phyloP scores from a whole-genome alignment of 2,329 filamentous ascomycete genomes.

The Raffaelea ambrosiae region DNA sequence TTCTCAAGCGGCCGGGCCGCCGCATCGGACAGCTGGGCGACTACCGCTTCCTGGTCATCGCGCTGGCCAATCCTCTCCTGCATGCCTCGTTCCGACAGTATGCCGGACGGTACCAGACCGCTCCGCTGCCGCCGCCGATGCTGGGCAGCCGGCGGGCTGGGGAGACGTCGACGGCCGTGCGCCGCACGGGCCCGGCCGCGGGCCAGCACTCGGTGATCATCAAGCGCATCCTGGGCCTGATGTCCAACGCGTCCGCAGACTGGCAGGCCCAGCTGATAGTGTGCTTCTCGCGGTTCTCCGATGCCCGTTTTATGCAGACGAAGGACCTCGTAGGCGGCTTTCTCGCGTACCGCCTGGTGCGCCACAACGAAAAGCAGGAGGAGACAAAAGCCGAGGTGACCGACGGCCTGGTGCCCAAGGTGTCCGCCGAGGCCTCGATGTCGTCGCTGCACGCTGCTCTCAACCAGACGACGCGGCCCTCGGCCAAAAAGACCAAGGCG shows the following conservation, averaged over 20 bases:
- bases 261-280: conserved; percentile 70
- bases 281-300: conserved; percentile 68
- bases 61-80: conserved; percentile 71
- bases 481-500: conserved; percentile 38
- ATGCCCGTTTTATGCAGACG: conserved; percentile 57
- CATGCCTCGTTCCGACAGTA: conserved; percentile 36
- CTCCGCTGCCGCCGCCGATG: conserved; percentile 5
- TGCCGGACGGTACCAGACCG: conserved; percentile 24
- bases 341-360: conserved; percentile 68
- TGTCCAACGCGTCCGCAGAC: conserved; percentile 66
- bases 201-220: conserved; percentile 75
- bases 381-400: conserved; percentile 52
- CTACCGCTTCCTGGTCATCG: conserved; percentile 67
- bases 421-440: conserved; percentile 57
- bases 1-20: conserved; percentile 71
- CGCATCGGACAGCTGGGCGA: conserved; percentile 60
- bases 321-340: conserved; percentile 74
- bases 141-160: background rate
- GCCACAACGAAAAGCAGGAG: conserved; percentile 60
- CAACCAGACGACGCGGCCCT: conserved; percentile 28
- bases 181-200: conserved; percentile 34
- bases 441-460: conserved; percentile 74
- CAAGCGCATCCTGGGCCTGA: conserved; percentile 72
- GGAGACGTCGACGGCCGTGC: conserved; percentile 9
- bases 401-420: conserved; percentile 62